A percentile compares a stretch with the other conserved stretches of the same genome.
Conservation (phyloP, 2,329 filamentous ascomycete genomes). For the Juglanconis sp. region DNA sequence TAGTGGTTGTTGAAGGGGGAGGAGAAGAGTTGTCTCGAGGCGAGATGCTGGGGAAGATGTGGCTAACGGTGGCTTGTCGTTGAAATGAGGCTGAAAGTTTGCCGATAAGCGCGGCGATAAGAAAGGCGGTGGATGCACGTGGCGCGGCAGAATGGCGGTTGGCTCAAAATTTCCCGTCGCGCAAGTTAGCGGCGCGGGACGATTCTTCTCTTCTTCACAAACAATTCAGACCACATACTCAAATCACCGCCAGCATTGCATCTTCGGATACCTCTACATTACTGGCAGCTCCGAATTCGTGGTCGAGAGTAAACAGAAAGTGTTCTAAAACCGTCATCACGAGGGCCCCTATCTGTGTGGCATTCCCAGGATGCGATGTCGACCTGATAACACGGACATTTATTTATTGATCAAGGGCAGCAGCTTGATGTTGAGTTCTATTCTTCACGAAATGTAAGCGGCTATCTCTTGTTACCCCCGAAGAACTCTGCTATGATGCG, state of each 20-base stretch:
- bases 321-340: slow-evolving; percentile 66
- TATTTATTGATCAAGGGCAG: not conserved
- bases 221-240: slow-evolving; percentile 30
- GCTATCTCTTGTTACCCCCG: not conserved
- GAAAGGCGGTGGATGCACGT: slow-evolving; percentile 7
- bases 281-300: slow-evolving; percentile 52
- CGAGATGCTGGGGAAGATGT: not conserved
- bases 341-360: slow-evolving; percentile 60
- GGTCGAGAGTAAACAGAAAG: slow-evolving; percentile 54
- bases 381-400: slow-evolving; percentile 47
- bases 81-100: not conserved
- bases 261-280: slow-evolving; percentile 31
- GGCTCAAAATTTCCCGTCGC: slow-evolving; percentile 7
- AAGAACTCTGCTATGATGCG: slow-evolving; percentile 11
- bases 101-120: slow-evolving; percentile 1
- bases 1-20: not conserved
- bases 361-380: slow-evolving; percentile 63
- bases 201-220: slow-evolving; percentile 20
- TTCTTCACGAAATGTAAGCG: slow-evolving; percentile 13
- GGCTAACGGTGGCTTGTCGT: not conserved
- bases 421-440: not conserved
- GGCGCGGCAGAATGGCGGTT: not conserved
- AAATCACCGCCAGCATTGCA: slow-evolving; percentile 35
- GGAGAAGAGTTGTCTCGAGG: not conserved
- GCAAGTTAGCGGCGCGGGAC: not conserved